Conservation (phyloP, 371 early-diverging fungal genomes). For the Syncephalastrum monosporum region DNA sequence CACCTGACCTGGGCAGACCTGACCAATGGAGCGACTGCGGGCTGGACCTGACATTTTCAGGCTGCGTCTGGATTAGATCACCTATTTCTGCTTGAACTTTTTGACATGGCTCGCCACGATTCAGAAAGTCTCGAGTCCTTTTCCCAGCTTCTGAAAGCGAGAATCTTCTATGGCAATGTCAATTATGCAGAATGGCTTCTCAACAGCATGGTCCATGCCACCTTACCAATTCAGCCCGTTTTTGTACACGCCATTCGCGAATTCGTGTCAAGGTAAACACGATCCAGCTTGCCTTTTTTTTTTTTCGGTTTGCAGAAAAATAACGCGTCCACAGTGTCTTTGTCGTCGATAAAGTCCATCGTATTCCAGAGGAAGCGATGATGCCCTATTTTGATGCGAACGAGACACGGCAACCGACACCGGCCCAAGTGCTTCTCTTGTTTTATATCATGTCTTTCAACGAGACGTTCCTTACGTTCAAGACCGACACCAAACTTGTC, state of each 20-base stretch:
- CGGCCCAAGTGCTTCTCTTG: conserved; percentile 37
- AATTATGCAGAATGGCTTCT: conserved; percentile 37
- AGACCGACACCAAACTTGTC: conserved; percentile 31
- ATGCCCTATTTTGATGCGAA: conserved; percentile 18
- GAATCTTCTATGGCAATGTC: conserved; percentile 27
- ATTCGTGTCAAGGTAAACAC: conserved; percentile 34
- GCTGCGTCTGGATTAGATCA: no score
- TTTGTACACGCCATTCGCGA: conserved; percentile 38
- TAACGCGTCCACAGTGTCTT: conserved; percentile 18
- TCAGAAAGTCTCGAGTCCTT: conserved; percentile 33
- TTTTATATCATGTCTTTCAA: conserved; percentile 44
- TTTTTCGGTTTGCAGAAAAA: neutral
- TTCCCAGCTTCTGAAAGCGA: conserved; percentile 31
- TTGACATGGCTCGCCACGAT: no score
- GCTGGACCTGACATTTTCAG: no score
- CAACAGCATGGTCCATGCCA: conserved; percentile 33
- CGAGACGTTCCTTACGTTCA: conserved; percentile 34
- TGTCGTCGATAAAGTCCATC: conserved; percentile 23
- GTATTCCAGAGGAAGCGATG: conserved; percentile 31
- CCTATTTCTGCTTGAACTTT: no score
- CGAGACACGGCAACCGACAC: conserved; percentile 21
- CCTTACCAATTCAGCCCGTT: conserved; percentile 34
- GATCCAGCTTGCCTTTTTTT: neutral
- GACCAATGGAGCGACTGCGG: no score
- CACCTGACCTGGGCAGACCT: no score